Conservation (phyloP, 2,329 filamentous ascomycete genomes). For the Mycosphaerella sp. region DNA sequence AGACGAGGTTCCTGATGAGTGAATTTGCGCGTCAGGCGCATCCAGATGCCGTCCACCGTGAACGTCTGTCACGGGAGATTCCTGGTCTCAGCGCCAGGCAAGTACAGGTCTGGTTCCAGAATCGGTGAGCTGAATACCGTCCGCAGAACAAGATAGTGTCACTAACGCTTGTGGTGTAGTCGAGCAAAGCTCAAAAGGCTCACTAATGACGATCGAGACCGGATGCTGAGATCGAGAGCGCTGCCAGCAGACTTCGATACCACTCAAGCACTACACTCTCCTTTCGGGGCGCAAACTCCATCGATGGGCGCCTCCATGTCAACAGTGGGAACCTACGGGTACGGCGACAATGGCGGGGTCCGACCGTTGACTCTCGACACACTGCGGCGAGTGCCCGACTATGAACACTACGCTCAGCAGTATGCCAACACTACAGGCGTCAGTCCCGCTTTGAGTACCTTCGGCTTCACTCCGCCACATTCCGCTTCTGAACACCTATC, state of each 20-base stretch:
- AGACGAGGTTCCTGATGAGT: slow-evolving; percentile 96
- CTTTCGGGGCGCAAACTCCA: slow-evolving; percentile 42
- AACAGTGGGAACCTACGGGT: slow-evolving; percentile 40
- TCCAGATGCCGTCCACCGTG: slow-evolving; percentile 83
- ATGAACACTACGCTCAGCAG: slow-evolving; percentile 61
- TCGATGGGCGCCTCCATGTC: slow-evolving; percentile 46
- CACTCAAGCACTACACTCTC: slow-evolving; percentile 52
- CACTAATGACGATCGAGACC: slow-evolving; percentile 55
- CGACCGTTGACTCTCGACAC: slow-evolving; percentile 63
- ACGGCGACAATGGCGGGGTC: slow-evolving; percentile 55
- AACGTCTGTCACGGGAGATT: slow-evolving; percentile 81
- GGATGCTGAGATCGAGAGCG: slow-evolving; percentile 55
- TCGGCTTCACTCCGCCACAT: slow-evolving; percentile 56
- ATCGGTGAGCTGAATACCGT: slow-evolving; percentile 56
- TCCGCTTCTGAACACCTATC: slow-evolving; percentile 45
- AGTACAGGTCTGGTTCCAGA: slow-evolving; percentile 98
- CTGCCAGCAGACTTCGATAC: slow-evolving; percentile 57
- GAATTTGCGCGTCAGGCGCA: slow-evolving; percentile 94
- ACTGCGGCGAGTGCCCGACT: slow-evolving; percentile 56
- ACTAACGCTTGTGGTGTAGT: slow-evolving; percentile 35
- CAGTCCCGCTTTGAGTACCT: slow-evolving; percentile 60
- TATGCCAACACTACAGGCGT: slow-evolving; percentile 55
- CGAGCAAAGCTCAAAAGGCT: slow-evolving; percentile 57
- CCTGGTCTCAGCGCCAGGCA: slow-evolving; percentile 86
- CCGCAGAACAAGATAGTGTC: not conserved